Conservation (phyloP, 331 rosid genomes). For the Malus hybrid region DNA sequence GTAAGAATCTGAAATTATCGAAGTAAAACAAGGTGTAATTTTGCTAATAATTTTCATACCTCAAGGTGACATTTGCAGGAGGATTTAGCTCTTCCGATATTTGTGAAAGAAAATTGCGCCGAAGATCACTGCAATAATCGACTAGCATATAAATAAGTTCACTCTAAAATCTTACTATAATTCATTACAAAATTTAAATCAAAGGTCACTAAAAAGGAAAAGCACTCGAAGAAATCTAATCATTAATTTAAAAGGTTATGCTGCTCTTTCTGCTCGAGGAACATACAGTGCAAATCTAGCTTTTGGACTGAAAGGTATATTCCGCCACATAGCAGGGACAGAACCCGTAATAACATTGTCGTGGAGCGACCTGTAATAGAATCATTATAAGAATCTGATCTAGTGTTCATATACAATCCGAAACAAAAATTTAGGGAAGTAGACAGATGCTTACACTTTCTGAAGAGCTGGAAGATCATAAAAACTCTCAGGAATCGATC, state of each 20-base stretch:
- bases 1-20: conserved; percentile 4
- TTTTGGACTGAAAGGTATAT: conserved; percentile 25
- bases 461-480: conserved; percentile 55
- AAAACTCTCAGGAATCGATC: conserved; percentile 49
- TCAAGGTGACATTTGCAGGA: conserved; percentile 54
- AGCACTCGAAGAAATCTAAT: not conserved
- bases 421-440: not conserved
- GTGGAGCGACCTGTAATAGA: conserved; percentile 42
- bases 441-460: conserved; percentile 42
- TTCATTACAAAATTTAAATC: not conserved
- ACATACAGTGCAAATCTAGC: conserved; percentile 48
- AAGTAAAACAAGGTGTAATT: not conserved
- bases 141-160: conserved; percentile 4
- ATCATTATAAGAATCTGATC: conserved; percentile 10
- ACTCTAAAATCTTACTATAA: not conserved
- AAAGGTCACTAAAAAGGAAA: too few species aligned
- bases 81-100: conserved; percentile 35
- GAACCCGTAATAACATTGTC: conserved; percentile 47
- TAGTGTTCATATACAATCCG: not conserved
- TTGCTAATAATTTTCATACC: conserved; percentile 31
- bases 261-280: not conserved
- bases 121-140: conserved; percentile 50
- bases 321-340: conserved; percentile 48
- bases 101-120: conserved; percentile 44
- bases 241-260: not conserved